Conservation (phyloP, 2,329 filamentous ascomycete genomes). For the Venturia asperata region DNA sequence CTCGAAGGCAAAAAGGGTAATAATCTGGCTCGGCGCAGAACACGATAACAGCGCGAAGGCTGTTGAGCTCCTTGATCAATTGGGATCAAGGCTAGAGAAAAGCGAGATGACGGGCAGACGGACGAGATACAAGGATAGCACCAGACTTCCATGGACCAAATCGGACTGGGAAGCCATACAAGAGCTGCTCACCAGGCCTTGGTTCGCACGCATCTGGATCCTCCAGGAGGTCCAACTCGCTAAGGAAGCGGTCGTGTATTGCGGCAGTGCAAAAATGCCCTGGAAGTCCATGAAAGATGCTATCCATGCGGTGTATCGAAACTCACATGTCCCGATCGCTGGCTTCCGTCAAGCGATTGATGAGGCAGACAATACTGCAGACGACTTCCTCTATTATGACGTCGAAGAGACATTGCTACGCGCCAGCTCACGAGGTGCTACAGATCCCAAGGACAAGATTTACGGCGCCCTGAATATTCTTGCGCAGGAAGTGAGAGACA, state of each 20-base stretch:
- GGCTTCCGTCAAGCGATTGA: not conserved
- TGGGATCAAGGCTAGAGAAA: not conserved
- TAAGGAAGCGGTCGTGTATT: not conserved
- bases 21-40: constrained; percentile 20
- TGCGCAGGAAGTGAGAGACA: not conserved
- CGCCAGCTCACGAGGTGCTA: not conserved
- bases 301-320: not conserved
- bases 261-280: not conserved
- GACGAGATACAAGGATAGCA: not conserved
- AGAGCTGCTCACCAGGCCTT: constrained; percentile 2
- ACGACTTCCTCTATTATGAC: not conserved
- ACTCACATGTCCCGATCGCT: not conserved
- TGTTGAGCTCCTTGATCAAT: not conserved
- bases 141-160: not conserved
- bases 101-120: not conserved
- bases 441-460: not conserved
- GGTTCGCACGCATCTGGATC: constrained; percentile 10
- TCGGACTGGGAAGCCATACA: not conserved
- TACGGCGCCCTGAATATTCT: not conserved
- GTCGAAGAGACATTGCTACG: not conserved
- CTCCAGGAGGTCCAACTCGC: constrained; percentile 2
- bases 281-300: constrained; percentile 1
- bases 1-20: constrained; percentile 21
- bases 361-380: not conserved
- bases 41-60: not conserved